phyloP scores from a whole-genome alignment of 768 basidiomycete genomes.

The Russula sp. region DNA sequence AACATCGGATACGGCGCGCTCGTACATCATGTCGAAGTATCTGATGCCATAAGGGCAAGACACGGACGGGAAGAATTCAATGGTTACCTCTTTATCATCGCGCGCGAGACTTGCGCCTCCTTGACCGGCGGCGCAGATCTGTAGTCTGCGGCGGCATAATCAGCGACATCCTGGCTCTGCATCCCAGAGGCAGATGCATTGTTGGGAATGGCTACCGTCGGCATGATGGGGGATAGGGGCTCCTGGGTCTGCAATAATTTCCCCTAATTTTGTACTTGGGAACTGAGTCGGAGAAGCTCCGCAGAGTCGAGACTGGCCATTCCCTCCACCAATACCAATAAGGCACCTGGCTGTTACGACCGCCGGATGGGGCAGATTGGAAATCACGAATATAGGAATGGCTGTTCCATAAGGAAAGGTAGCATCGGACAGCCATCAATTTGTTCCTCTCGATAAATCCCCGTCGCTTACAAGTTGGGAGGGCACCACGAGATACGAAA shows the following conservation, averaged over 20 bases:
- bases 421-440: background rate
- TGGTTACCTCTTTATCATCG: constrained; percentile 65
- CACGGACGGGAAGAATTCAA: background rate
- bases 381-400: background rate
- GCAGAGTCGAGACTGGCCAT: background rate
- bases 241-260: background rate
- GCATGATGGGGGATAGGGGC: background rate
- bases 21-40: constrained; percentile 70
- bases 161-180: constrained; percentile 22
- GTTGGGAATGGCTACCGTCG: background rate
- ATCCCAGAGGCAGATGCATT: background rate
- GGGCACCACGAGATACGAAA: background rate
- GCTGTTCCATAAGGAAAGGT: background rate
- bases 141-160: constrained; percentile 44
- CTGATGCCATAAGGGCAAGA: constrained; percentile 30
- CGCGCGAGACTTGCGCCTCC: constrained; percentile 69
- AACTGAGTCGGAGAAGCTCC: background rate
- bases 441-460: background rate
- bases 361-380: background rate
- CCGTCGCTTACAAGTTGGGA: background rate
- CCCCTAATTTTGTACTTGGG: background rate
- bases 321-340: background rate
- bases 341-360: background rate
- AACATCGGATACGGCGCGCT: constrained; percentile 68
- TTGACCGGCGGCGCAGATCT: constrained; percentile 61